phyloP scores from a whole-genome alignment of 2,329 filamentous ascomycete species.

The Colletotrichum endophyticum region DNA sequence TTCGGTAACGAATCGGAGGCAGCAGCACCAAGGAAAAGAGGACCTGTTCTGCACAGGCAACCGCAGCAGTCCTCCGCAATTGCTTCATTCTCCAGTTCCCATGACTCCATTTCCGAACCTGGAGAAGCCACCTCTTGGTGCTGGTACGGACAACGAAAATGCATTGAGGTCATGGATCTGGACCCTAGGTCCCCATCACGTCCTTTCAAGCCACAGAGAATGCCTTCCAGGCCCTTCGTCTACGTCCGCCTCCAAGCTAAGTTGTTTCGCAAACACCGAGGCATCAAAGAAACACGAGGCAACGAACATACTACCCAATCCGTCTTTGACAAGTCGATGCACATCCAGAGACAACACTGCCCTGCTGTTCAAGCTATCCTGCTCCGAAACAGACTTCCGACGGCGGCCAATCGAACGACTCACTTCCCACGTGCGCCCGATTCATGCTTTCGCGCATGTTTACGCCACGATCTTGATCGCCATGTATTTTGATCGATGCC shows the following conservation, averaged over 20 bases:
- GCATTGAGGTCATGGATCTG: not conserved
- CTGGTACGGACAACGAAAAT: not conserved
- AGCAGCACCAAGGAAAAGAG: not conserved
- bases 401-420: not conserved
- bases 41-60: not conserved
- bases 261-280: slow-evolving; percentile 9
- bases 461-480: not conserved
- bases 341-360: not conserved
- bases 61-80: not conserved
- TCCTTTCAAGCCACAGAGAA: not conserved
- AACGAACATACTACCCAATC: not conserved
- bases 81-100: not conserved
- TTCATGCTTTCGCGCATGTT: not conserved
- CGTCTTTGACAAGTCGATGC: not conserved
- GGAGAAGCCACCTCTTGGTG: not conserved
- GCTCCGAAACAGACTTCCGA: slow-evolving; percentile 13
- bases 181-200: not conserved
- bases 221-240: not conserved
- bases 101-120: not conserved
- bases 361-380: not conserved
- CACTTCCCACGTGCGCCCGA: not conserved
- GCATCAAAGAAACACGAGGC: not conserved
- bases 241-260: not conserved
- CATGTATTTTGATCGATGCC: not conserved
- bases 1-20: not conserved